Base-by-base conservation (phyloP, 1,284 basidiomycete species). In the Trametes polyzona region DNA sequence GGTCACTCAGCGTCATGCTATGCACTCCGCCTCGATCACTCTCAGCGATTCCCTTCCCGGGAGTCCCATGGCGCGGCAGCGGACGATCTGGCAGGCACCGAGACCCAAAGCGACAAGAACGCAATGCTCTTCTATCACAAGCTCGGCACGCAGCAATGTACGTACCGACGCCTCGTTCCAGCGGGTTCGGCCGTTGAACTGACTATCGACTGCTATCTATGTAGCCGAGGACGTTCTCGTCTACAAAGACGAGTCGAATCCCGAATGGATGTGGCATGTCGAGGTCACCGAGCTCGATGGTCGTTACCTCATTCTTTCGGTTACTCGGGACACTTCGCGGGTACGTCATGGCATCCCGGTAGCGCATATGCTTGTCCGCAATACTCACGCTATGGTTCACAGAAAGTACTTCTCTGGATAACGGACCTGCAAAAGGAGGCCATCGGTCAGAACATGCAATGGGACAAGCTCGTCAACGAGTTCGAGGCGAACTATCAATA, bases 401-500 rank as follows among this genome's bases (percentile, higher is more conserved):
- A 91, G 88, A 86, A 86, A 82, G 86, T 88, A 66, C 70, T 84
- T n/a, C 70, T 92, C 1, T 92, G 90, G 89, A 76, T 92, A 37
- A 81, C 87, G 2, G 86, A 92, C 65, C 74, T 91, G 10, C 68
- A 82, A 43, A 74, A 80, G 49, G 78, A 83, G 52, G 73, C 78
- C 51, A 86, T 91, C 17, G 82, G 82, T 6, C 77, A 78, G 41
- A 78, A 88, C 60, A 81, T 92, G 66, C 77, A 82, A 59, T 92
- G 89, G 89, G 76, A 79, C 57, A 91, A 89, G 70, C 60, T 92
- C 21, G 73, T 89, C 33, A 71, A 90, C 66, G 77, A 83, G 12
- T 92, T 83, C 65, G 82, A 84, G 16, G 81, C 84, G 2, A 78
- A 82, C 67, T 90, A 87, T 64, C 71, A 75, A 16, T 73, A 85